phyloP scores from a whole-genome alignment of 495 filamentous ascomycete species.

The Wilcoxina mikolae region DNA sequence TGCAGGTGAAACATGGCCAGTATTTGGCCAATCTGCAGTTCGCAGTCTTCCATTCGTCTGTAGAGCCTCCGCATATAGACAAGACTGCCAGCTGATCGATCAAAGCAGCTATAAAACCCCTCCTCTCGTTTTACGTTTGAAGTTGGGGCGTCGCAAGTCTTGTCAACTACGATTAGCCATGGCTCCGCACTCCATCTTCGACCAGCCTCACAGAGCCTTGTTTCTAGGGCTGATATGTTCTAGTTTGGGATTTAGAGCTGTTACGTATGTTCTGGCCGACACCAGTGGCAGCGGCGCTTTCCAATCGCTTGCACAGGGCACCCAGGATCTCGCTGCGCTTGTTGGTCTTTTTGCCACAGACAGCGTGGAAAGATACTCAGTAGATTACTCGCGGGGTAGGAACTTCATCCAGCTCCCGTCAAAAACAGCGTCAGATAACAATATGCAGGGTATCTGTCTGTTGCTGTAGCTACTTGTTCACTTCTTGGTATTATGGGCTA shows the following conservation, averaged over 20 bases:
- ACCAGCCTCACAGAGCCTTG: no score
- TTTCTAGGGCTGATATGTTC: background rate
- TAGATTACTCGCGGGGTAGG: constrained; percentile 16
- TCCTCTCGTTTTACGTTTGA: no score
- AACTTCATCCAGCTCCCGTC: background rate
- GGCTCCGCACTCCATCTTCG: no score
- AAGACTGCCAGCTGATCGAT: no score
- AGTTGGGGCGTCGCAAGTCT: no score
- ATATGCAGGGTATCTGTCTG: constrained; percentile 16
- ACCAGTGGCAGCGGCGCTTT: background rate
- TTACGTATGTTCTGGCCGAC: background rate
- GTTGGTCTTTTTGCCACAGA: constrained; percentile 25
- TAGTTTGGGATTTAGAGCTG: background rate
- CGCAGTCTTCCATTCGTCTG: no score
- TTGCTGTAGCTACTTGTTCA: constrained; percentile 17
- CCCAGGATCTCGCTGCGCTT: constrained; percentile 27
- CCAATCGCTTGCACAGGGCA: constrained; percentile 21
- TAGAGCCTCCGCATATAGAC: no score
- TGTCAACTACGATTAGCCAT: no score
- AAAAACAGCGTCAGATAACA: background rate
- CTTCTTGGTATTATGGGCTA: constrained; percentile 19
- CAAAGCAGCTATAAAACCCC: no score
- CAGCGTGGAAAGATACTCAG: constrained; percentile 20
- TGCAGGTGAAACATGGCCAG: no score
- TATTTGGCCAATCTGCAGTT: no score